phyloP scores from a whole-genome alignment of 228 moss, liverwort and hornwort genomes.

The Sphagnum magellanicum region DNA sequence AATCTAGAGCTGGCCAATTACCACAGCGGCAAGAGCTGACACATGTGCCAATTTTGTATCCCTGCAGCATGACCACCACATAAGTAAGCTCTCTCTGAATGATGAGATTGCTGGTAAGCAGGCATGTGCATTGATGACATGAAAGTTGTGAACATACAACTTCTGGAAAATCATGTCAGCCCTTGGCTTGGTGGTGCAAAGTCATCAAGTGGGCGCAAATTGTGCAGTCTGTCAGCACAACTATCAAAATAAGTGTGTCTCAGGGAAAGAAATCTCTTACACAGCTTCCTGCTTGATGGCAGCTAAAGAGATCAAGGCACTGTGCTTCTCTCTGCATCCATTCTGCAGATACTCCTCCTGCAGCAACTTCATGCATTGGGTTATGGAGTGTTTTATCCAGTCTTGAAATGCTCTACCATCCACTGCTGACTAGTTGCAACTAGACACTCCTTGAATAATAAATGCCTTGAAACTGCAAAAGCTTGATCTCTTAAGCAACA shows the following conservation, averaged over 20 bases:
- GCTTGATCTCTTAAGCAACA: too few relatives aligned
- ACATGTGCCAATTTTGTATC: constrained; percentile 17
- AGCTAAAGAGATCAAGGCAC: constrained; percentile 14
- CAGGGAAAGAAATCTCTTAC: constrained; percentile 8
- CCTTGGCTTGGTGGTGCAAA: too few relatives aligned
- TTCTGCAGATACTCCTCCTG: constrained; percentile 36
- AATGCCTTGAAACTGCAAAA: too few relatives aligned
- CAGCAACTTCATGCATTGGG: not conserved
- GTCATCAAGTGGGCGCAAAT: too few relatives aligned
- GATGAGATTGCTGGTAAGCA: too few relatives aligned
- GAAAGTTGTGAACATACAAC: too few relatives aligned
- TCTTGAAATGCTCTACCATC: not conserved
- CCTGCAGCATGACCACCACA: constrained; percentile 9
- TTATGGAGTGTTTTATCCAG: not conserved
- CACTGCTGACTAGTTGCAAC: too few relatives aligned
- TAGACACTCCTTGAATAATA: too few relatives aligned
- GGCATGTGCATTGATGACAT: too few relatives aligned
- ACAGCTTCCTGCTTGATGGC: constrained; percentile 25
- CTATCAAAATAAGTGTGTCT: too few relatives aligned
- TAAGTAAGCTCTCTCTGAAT: not conserved
- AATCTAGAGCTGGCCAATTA: constrained; percentile 1
- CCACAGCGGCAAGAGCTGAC: constrained; percentile 20
- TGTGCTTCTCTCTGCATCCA: constrained; percentile 20
- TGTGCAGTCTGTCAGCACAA: too few relatives aligned
- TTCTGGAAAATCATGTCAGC: too few relatives aligned